Evolutionary conservation across 208 protist species (phyloP), one percentile per base, ranked within the genome.

Genomic region (Leishmania aethiopica): DNA sequence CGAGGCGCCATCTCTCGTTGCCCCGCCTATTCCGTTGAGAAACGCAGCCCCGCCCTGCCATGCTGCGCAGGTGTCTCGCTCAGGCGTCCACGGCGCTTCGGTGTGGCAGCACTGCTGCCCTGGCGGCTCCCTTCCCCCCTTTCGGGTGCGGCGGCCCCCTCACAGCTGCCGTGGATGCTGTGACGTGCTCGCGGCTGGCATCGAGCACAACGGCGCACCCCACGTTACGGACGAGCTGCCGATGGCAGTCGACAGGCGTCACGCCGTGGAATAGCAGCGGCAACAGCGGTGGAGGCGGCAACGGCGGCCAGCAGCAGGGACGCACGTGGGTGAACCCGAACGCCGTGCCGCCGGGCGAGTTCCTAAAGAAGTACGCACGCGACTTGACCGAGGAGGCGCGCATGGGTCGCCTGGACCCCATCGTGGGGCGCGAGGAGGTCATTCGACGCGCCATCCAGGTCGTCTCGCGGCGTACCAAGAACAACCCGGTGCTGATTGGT

Each of bases 401-500:
- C 73, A 81, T 96, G 62, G 98, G 98, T 40, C 97, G 98, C 75
- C 93, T 99, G 10, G 99, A 99, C 87, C 99, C 99, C 28, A 99
- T 99, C 77, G 99, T 99, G 78, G 99, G 99, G n/a, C 92, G 99
- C 62, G 99, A 99, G 86, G 99, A 99, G 60, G 99, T 99, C 77
- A 99, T 99, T 79, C 92, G 99, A 13, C 91, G 99, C 55, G 96
- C 98, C 11, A 99, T 99, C 77, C 95, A 99, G 88, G 96, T 99
- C 15, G 87, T 99, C 37, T 96, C 94, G 59, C 92, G 99, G 35
- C 95, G 99, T 75, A 99, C 99, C 42, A 99, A 99, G 91, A 99
- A 99, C 95, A 99, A 99, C 87, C 99, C 99, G 37, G 97, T 99
- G 22, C 95, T 99, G 28, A 99, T 99, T 76, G 99, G 99, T 81